Evolutionary conservation across 2,329 filamentous ascomycete genomes (phyloP).

Genomic region (Ophiostoma tasmaniense): DNA sequence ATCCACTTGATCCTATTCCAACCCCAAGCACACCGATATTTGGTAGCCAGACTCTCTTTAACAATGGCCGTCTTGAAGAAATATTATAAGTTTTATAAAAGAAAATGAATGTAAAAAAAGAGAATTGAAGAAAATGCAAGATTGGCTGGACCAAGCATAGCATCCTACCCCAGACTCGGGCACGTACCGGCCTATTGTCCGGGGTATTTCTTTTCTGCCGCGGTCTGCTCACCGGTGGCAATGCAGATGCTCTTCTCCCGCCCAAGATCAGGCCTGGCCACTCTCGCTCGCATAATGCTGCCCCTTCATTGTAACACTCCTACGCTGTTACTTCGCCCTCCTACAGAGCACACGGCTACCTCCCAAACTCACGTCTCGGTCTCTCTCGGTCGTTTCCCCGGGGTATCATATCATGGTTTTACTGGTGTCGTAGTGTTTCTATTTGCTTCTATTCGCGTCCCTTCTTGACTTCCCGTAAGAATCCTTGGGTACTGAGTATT

Average conservation of each 20-base stretch:
- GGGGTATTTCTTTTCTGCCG: not conserved
- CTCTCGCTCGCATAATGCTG: not conserved
- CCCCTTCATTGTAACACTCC: not conserved
- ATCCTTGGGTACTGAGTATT: too few species aligned
- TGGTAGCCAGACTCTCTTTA: not conserved
- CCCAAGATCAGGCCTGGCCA: not conserved
- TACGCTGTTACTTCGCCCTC: not conserved
- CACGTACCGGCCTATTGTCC: slow-evolving; percentile 3
- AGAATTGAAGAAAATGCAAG: not conserved
- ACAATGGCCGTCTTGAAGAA: not conserved
- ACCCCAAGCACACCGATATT: slow-evolving; percentile 5
- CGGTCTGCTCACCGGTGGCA: not conserved
- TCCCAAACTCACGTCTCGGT: not conserved
- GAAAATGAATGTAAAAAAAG: not conserved
- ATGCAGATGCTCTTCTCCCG: not conserved
- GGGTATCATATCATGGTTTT: not conserved
- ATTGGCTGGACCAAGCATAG: not conserved
- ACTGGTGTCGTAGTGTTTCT: not conserved
- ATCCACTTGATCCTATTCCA: not conserved
- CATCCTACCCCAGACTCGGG: not conserved
- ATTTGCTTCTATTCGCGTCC: not conserved
- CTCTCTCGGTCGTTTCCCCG: not conserved
- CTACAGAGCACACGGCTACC: not conserved
- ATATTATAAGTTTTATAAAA: too few species aligned
- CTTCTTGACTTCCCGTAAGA: not conserved